Percentiles rank a stretch among this genome's conserved stretches.
These are phyloP conservation scores for Elongisporangium anandrum DNA, from an alignment of 352 stramenopile genomes.

Conservation along the genomic window DNA sequence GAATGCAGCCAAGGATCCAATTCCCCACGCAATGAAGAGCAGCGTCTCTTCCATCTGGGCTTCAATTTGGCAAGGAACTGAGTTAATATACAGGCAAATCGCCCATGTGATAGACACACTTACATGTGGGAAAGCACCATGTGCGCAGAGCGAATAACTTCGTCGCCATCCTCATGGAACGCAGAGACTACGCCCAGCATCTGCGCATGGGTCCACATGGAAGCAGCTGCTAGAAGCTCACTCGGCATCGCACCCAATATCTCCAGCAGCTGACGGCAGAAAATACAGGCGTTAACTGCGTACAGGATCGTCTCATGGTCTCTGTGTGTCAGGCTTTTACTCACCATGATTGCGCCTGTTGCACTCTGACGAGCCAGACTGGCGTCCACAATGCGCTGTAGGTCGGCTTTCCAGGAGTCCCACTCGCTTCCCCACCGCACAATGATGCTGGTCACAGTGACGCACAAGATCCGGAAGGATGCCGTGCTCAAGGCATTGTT, in stretches of 20 bases:
- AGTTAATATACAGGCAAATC: neutral
- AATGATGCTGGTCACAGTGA: slow-evolving; percentile 39
- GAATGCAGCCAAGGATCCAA: slow-evolving; percentile 60
- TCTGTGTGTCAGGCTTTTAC: neutral
- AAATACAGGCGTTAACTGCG: neutral
- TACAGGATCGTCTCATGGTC: neutral
- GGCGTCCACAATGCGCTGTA: slow-evolving; percentile 42
- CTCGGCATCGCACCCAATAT: slow-evolving; percentile 42
- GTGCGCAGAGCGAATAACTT: slow-evolving; percentile 37
- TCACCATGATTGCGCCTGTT: slow-evolving; percentile 30
- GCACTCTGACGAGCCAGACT: slow-evolving; percentile 23
- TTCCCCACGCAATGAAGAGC: slow-evolving; percentile 61
- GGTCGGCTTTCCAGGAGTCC: slow-evolving; percentile 38
- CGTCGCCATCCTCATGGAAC: slow-evolving; percentile 33
- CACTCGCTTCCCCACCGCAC: slow-evolving; percentile 40
- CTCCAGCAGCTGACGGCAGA: slow-evolving; percentile 30
- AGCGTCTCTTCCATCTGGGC: slow-evolving; percentile 25
- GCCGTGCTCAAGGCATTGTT: slow-evolving; percentile 12
- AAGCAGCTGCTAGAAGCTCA: slow-evolving; percentile 28
- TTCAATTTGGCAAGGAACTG: slow-evolving; percentile 6
- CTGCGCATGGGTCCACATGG: slow-evolving; percentile 17
- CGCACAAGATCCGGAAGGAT: slow-evolving; percentile 39
- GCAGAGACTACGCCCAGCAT: slow-evolving; percentile 18
- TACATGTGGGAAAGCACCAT: slow-evolving; percentile 43
- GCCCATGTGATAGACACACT: slow-evolving; percentile 1